Evolutionary conservation across 805 yeast species (phyloP).

Genomic region (Pichia ethanolica): DNA sequence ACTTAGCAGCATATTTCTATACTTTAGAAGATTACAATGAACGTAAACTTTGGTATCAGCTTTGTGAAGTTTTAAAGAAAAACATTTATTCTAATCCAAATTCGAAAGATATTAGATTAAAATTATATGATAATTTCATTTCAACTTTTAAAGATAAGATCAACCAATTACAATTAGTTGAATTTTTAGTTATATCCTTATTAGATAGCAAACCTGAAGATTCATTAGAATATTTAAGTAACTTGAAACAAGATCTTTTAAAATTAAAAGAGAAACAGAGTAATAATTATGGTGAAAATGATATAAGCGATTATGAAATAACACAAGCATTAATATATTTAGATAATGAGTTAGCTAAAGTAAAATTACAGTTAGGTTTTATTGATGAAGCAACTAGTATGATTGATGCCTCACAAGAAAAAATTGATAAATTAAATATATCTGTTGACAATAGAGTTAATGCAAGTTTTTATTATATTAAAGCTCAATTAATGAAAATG

Average conservation of each 20-base stretch:
- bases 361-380: constrained; percentile 46
- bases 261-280: constrained; percentile 28
- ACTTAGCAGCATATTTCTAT: constrained; percentile 52
- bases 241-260: constrained; percentile 39
- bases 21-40: constrained; percentile 80
- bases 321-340: constrained; percentile 51
- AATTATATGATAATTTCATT: constrained; percentile 67
- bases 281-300: constrained; percentile 25
- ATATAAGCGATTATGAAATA: constrained; percentile 26
- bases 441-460: constrained; percentile 57
- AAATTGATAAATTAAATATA: constrained; percentile 47
- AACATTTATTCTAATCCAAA: constrained; percentile 52
- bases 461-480: constrained; percentile 77
- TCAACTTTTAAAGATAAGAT: constrained; percentile 58
- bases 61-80: constrained; percentile 56
- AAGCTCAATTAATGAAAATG: constrained; percentile 65
- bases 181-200: constrained; percentile 53
- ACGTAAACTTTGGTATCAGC: constrained; percentile 90
- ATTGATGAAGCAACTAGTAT: constrained; percentile 57
- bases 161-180: constrained; percentile 72
- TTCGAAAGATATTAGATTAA: constrained; percentile 49
- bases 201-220: constrained; percentile 39
- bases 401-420: constrained; percentile 52
- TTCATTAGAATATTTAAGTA: constrained; percentile 41
- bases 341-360: constrained; percentile 68